Conservation (phyloP, 768 basidiomycete genomes). For the Termitomyces sp. region DNA sequence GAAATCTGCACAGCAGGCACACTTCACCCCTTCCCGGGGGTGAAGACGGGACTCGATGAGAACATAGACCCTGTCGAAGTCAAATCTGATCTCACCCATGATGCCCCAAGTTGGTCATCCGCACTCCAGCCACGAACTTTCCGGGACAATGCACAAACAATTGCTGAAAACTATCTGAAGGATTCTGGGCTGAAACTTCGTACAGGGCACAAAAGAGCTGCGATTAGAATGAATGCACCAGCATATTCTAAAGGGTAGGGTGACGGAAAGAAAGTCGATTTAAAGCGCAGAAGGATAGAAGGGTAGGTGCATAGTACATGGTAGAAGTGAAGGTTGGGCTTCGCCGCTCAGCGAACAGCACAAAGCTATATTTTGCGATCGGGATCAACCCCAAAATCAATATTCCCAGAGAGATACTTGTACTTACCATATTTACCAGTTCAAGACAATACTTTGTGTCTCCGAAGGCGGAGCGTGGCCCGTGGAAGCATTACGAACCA, state of each 20-base stretch:
- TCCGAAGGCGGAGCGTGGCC: neutral
- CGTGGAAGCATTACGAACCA: neutral
- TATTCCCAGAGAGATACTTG: neutral
- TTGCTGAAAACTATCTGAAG: slow-evolving; percentile 3
- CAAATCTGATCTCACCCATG: neutral
- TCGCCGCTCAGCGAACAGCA: neutral
- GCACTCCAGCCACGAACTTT: slow-evolving; percentile 6
- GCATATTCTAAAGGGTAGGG: slow-evolving; percentile 6
- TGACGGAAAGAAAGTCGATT: slow-evolving; percentile 5
- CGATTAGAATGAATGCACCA: neutral
- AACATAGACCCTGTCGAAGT: neutral
- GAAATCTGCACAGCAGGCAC: neutral
- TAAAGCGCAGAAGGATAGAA: slow-evolving; percentile 4
- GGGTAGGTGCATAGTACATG: neutral
- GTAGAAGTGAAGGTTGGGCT: neutral
- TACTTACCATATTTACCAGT: neutral
- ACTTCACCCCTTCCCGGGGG: neutral
- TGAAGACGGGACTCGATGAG: neutral
- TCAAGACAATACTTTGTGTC: neutral
- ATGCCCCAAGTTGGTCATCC: neutral
- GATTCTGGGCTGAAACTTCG: neutral
- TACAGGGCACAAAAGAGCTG: neutral
- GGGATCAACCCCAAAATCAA: neutral
- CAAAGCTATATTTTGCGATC: neutral
- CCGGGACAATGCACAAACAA: slow-evolving; percentile 4